These are phyloP conservation scores for carrot (Daucus carota) DNA, from an alignment of 129 eudicot genomes.

Conservation along the genomic window DNA sequence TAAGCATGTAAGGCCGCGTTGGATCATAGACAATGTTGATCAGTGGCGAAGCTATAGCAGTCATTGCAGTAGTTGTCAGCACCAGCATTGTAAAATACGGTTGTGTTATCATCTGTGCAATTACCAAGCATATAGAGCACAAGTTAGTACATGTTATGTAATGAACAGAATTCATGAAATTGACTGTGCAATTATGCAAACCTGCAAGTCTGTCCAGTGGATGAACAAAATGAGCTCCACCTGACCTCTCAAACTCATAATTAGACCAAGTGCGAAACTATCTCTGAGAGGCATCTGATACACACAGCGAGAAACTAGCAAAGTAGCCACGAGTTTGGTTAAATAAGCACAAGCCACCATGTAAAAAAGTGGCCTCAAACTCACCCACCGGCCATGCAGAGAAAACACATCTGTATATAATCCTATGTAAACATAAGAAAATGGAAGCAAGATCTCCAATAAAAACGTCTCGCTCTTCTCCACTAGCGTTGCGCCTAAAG, in stretches of 20 bases:
- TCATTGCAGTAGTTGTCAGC: constrained; percentile 29
- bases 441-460: constrained; percentile 56
- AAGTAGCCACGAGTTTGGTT: constrained; percentile 41
- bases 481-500: constrained; percentile 70
- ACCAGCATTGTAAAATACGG: constrained; percentile 63
- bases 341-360: constrained; percentile 40
- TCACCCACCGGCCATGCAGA: constrained; percentile 41
- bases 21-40: constrained; percentile 67
- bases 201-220: constrained; percentile 83
- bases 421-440: constrained; percentile 61
- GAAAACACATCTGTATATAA: constrained; percentile 44
- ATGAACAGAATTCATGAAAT: background rate
- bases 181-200: background rate
- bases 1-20: constrained; percentile 76
- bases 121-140: background rate
- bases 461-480: constrained; percentile 58
- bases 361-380: constrained; percentile 42
- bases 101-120: constrained; percentile 46
- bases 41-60: constrained; percentile 56
- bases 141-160: background rate
- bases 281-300: constrained; percentile 58
- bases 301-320: constrained; percentile 28
- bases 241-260: constrained; percentile 79
- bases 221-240: constrained; percentile 62
- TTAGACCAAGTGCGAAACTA: constrained; percentile 57